Base-by-base conservation (phyloP, 257 asterid species). In the Phtheirospermum japonicum region DNA sequence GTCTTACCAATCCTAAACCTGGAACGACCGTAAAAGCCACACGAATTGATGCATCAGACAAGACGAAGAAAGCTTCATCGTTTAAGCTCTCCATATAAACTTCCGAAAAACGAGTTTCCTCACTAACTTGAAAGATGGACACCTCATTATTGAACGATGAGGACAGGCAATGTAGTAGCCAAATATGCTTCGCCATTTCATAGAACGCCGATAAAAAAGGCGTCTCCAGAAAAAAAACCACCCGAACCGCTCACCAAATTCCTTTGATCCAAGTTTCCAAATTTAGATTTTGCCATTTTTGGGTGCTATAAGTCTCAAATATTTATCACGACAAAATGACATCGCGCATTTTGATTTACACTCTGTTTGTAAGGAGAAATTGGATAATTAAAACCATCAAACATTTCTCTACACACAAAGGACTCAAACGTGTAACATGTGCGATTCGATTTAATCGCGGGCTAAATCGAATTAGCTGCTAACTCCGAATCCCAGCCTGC, bases 151-250 rank as follows among this genome's bases (percentile, higher is more conserved):
- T 77, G 20, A 81, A 86, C 0, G 95, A 82, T 0, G 77, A 78
- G 0, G 95, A 89, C 55, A 88, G 68, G 71, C 95, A 86, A 48
- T 88, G 98, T 6, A 91, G 73, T 4, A 88, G 76, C 98, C 96
- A 91, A 1, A 88, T 65, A 8, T 90, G 82, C 67, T 82, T 88
- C 3, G 95, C 89, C 98, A 88, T 86, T 61, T 91, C 96, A 0
- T 57, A 45, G 9, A 84, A 91, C 3, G 81, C 63, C 5, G 32
- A 4, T 51, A 86, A 91, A 72, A 86, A 83, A 0, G 81, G 49
- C 0, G 90, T 71, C 61, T 84, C 95, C 0, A 97, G 90, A n/a
- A n/a, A n/a, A n/a, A 39, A 64, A 53, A 40, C 76, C 85, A 3
- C 93, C 90, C 0, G 88, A 71, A 43, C 52, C 72, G 12, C 46